These are phyloP conservation scores for Lathyrus sativus DNA, from an alignment of 306 rosid species.

Conservation along the genomic window DNA sequence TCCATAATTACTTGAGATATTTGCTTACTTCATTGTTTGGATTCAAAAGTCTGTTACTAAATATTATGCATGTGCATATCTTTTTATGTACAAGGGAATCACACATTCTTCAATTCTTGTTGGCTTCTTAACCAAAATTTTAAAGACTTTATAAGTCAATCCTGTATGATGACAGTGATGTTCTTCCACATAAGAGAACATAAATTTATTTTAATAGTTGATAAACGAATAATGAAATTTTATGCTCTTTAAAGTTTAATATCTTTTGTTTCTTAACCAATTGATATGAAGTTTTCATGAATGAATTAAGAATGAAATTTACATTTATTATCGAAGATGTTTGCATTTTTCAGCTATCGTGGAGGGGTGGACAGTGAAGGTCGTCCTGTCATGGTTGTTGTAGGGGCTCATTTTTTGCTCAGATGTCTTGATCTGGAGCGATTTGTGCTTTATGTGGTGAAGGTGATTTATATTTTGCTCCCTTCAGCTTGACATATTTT, in stretches of 20 bases:
- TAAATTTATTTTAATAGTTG: slow-evolving; percentile 12
- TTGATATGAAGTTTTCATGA: slow-evolving; percentile 15
- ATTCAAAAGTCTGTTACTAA: slow-evolving; percentile 7
- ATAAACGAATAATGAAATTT: slow-evolving; percentile 25
- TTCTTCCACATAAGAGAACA: slow-evolving; percentile 22
- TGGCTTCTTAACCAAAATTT: slow-evolving; percentile 5
- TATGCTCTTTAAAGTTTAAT: slow-evolving; percentile 17
- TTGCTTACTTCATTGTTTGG: slow-evolving; percentile 30
- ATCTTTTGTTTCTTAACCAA: slow-evolving; percentile 14
- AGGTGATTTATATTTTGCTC: slow-evolving; percentile 59
- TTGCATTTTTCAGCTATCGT: slow-evolving; percentile 70
- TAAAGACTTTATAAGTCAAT: slow-evolving; percentile 10
- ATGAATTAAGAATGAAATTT: slow-evolving; percentile 24
- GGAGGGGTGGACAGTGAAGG: slow-evolving; percentile 99
- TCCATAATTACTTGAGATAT: slow-evolving; percentile 1
- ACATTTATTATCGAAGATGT: slow-evolving; percentile 22
- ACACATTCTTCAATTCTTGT: slow-evolving; percentile 29
- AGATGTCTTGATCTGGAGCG: slow-evolving; percentile 97
- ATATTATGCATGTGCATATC: not conserved
- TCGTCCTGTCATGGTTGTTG: slow-evolving; percentile 92
- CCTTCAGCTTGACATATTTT: slow-evolving; percentile 36
- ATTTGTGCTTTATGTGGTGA: slow-evolving; percentile 76
- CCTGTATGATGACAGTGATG: slow-evolving; percentile 5
- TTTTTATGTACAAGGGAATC: slow-evolving; percentile 14
- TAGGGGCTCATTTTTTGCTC: slow-evolving; percentile 95